phyloP scores from a whole-genome alignment of 164 flowering plant species.

The Kalanchoe fedtschenkoi region DNA sequence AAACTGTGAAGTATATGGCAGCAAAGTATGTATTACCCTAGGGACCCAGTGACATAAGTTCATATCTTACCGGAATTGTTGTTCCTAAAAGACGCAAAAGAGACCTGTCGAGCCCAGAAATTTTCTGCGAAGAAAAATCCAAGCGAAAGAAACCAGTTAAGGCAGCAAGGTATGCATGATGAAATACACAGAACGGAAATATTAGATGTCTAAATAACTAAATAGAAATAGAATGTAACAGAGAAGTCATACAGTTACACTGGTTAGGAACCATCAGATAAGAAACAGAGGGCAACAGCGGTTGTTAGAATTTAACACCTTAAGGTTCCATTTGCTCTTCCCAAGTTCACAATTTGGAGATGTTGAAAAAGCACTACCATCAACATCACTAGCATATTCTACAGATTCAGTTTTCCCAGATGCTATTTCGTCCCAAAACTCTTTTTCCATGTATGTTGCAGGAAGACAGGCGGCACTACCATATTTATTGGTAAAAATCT shows the following conservation, averaged over 20 bases:
- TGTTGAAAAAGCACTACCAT: slow-evolving; percentile 23
- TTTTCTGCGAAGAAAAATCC: slow-evolving; percentile 8
- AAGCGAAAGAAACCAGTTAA: not conserved
- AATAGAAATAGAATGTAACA: not conserved
- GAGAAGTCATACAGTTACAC: not conserved
- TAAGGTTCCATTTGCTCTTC: slow-evolving; percentile 19
- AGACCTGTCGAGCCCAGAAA: slow-evolving; percentile 13
- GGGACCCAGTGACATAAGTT: not conserved
- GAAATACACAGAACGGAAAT: not conserved
- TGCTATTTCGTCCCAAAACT: slow-evolving; percentile 20
- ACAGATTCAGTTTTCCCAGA: slow-evolving; percentile 13
- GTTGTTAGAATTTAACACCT: slow-evolving; percentile 10
- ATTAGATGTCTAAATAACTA: not conserved
- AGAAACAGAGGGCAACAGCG: not conserved
- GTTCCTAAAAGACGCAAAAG: slow-evolving; percentile 14
- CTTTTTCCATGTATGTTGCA: slow-evolving; percentile 14
- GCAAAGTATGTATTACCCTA: not conserved
- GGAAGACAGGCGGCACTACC: slow-evolving; percentile 10
- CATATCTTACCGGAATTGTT: slow-evolving; percentile 14
- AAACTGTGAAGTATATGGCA: not conserved
- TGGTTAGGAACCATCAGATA: not conserved
- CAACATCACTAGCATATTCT: slow-evolving; percentile 21
- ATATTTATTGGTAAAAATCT: slow-evolving; percentile 9
- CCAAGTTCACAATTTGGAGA: slow-evolving; percentile 15
- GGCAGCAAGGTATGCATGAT: no score